These are phyloP conservation scores for Strobilomyces confusus DNA, from an alignment of 768 basidiomycete genomes.

Conservation along the genomic window DNA sequence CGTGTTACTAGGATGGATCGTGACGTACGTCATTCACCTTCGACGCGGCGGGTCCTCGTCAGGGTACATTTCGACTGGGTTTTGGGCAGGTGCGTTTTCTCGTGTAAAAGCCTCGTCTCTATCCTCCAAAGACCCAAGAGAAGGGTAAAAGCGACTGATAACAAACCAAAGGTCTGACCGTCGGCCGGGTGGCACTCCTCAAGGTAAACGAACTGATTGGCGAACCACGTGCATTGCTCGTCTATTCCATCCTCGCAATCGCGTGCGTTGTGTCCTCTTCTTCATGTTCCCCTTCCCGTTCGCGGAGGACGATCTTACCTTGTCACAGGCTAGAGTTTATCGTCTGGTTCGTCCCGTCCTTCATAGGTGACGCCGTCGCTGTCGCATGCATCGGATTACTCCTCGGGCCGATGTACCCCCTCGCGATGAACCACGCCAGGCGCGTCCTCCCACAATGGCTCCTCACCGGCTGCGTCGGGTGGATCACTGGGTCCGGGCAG, in stretches of 20 bases:
- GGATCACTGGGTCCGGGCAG: conserved; percentile 62
- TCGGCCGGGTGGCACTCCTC: conserved; percentile 48
- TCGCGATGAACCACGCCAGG: conserved; percentile 60
- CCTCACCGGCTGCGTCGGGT: conserved; percentile 55
- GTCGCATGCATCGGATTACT: conserved; percentile 51
- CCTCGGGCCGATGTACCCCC: conserved; percentile 45
- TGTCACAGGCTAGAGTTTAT: conserved; percentile 45
- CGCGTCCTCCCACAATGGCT: conserved; percentile 66
- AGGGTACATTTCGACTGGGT: conserved; percentile 47
- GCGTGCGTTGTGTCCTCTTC: conserved; percentile 11
- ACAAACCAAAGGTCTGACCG: conserved; percentile 42
- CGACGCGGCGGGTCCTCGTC: conserved; percentile 20
- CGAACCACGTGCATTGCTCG: conserved; percentile 45
- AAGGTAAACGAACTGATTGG: conserved; percentile 53
- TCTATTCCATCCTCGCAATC: conserved; percentile 47
- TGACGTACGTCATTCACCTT: neutral
- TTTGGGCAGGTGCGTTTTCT: conserved; percentile 40
- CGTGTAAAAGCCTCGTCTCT: neutral
- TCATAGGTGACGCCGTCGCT: conserved; percentile 48
- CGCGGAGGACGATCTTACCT: neutral
- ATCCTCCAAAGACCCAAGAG: neutral
- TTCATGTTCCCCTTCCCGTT: neutral
- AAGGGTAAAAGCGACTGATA: neutral
- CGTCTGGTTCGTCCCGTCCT: conserved; percentile 50
- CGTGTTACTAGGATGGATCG: conserved; percentile 3